Conservation (phyloP, 202 grass and related monocot genomes). For the Eragrostis tef region DNA sequence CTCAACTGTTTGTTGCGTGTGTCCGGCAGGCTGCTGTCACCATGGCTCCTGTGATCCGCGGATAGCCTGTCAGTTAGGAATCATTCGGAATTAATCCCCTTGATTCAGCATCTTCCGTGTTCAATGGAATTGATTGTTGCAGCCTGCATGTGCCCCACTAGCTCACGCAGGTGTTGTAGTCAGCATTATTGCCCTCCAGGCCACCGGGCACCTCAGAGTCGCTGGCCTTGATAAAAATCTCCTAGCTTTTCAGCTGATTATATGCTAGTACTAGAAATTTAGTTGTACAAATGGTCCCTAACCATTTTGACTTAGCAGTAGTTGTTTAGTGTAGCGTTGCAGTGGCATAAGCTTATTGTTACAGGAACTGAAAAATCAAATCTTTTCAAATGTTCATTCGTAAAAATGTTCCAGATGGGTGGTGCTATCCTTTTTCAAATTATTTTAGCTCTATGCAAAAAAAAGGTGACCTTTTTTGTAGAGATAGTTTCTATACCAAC, state of each 20-base stretch:
- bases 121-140: neutral
- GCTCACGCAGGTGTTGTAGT: neutral
- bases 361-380: neutral
- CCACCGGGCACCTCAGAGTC: conserved; percentile 6
- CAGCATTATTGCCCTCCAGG: conserved; percentile 38
- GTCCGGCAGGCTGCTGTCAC: too few relatives aligned
- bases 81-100: neutral
- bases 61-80: neutral
- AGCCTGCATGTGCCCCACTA: neutral
- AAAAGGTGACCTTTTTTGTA: neutral
- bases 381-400: neutral
- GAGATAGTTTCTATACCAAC: neutral
- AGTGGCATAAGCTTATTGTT: conserved; percentile 7
- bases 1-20: neutral
- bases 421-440: neutral
- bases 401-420: neutral
- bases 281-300: neutral
- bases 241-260: conserved; percentile 9
- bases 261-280: neutral
- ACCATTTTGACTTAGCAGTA: neutral
- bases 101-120: too few relatives aligned
- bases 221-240: conserved; percentile 24
- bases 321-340: neutral
- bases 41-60: conserved; percentile 1
- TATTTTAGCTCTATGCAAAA: neutral